Conservation (phyloP, 768 basidiomycete species). For the Trametes cinnabarina region DNA sequence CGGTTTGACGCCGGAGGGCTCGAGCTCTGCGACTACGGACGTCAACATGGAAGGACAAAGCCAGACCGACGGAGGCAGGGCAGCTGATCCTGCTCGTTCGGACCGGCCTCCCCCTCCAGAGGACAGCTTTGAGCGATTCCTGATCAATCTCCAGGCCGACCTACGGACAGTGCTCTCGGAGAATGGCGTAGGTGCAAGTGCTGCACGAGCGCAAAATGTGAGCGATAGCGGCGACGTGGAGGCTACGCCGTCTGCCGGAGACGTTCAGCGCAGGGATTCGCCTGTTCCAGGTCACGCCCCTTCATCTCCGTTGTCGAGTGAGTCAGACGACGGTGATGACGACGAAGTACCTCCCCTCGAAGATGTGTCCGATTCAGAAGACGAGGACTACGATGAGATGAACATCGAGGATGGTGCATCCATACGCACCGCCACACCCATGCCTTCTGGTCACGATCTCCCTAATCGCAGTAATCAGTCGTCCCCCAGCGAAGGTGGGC, state of each 20-base stretch:
- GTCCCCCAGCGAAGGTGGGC: background rate
- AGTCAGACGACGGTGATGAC: constrained; percentile 27
- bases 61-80: background rate
- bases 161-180: constrained; percentile 60
- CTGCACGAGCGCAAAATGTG: background rate
- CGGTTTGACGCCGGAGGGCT: constrained; percentile 26
- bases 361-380: constrained; percentile 37
- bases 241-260: background rate
- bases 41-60: background rate
- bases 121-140: constrained; percentile 78
- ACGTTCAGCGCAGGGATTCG: background rate
- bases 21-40: background rate
- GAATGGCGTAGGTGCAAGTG: constrained; percentile 5
- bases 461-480: constrained; percentile 9
- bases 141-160: constrained; percentile 75
- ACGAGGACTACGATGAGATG: constrained; percentile 29
- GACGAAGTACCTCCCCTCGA: constrained; percentile 33
- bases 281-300: background rate
- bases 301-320: background rate
- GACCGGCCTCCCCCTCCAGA: constrained; percentile 41
- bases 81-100: background rate
- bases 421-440: constrained; percentile 27
- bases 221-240: background rate
- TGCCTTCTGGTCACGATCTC: constrained; percentile 17
- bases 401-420: constrained; percentile 23